These are phyloP conservation scores for Forsythia suspensa DNA, from an alignment of 257 asterid genomes.

Conservation along the genomic window DNA sequence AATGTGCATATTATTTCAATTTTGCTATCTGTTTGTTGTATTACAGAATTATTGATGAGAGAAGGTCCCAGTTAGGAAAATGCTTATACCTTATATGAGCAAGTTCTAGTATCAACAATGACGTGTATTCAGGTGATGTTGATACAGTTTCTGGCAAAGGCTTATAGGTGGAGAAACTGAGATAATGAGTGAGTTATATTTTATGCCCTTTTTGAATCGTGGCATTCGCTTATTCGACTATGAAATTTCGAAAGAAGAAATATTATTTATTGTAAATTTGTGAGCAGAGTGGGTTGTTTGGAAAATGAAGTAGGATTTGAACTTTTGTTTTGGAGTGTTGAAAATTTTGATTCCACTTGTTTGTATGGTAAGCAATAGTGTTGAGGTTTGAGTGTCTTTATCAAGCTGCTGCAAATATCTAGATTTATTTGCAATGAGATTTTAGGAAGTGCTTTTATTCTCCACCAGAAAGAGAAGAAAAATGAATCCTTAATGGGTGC, in stretches of 20 bases:
- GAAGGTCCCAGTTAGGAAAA: conserved; percentile 27
- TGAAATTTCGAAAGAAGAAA: neutral
- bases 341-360: neutral
- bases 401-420: conserved; percentile 16
- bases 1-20: neutral
- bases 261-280: neutral
- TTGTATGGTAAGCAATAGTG: neutral
- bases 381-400: conserved; percentile 23
- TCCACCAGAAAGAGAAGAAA: neutral
- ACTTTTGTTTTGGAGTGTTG: neutral
- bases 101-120: neutral
- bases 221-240: conserved; percentile 6
- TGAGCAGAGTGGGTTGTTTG: neutral
- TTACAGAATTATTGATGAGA: conserved; percentile 28
- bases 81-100: no score
- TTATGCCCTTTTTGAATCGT: conserved; percentile 9
- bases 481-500: no score
- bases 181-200: no score
- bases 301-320: neutral
- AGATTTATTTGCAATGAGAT: neutral
- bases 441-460: neutral
- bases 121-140: conserved; percentile 26
- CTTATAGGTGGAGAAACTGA: no score
- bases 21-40: conserved; percentile 22
- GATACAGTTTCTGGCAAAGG: conserved; percentile 8